Conservation (phyloP, 2,329 filamentous ascomycete genomes). For the Colletotrichum destructivum region DNA sequence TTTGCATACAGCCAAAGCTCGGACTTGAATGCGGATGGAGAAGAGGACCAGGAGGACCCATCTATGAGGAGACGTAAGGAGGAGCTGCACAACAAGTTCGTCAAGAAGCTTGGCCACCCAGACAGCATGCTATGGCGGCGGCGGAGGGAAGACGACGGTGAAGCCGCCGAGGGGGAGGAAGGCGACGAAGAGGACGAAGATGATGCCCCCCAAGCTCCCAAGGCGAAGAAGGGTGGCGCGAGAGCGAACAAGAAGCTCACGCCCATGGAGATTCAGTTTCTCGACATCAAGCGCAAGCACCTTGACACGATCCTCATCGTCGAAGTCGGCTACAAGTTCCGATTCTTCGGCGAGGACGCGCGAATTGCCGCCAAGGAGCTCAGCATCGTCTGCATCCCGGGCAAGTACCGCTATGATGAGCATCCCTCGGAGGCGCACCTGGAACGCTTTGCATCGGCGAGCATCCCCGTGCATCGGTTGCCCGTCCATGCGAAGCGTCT, state of each 20-base stretch:
- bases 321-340: slow-evolving; percentile 98
- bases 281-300: slow-evolving; percentile 94
- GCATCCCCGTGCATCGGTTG: slow-evolving; percentile 91
- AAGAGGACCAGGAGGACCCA: slow-evolving; percentile 64
- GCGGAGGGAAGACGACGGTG: slow-evolving; percentile 68
- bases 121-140: slow-evolving; percentile 82
- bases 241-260: slow-evolving; percentile 81
- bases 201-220: slow-evolving; percentile 62
- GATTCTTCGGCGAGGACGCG: slow-evolving; percentile 97
- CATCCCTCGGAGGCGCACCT: slow-evolving; percentile 94
- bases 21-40: slow-evolving; percentile 54
- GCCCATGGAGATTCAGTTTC: slow-evolving; percentile 92
- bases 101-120: slow-evolving; percentile 89
- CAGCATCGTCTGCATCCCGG: slow-evolving; percentile 96
- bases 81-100: slow-evolving; percentile 85
- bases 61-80: slow-evolving; percentile 72
- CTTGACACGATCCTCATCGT: slow-evolving; percentile 92
- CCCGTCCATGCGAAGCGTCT: slow-evolving; percentile 95
- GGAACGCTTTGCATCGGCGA: slow-evolving; percentile 93
- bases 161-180: slow-evolving; percentile 67
- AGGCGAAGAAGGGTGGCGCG: slow-evolving; percentile 76
- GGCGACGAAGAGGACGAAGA: slow-evolving; percentile 71
- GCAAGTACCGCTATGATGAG: slow-evolving; percentile 94
- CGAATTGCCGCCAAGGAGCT: slow-evolving; percentile 90
- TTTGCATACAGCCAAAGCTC: slow-evolving; percentile 66